Evolutionary conservation across 352 stramenopile genomes (phyloP).

Genomic region (Blastocystis sp.): DNA sequence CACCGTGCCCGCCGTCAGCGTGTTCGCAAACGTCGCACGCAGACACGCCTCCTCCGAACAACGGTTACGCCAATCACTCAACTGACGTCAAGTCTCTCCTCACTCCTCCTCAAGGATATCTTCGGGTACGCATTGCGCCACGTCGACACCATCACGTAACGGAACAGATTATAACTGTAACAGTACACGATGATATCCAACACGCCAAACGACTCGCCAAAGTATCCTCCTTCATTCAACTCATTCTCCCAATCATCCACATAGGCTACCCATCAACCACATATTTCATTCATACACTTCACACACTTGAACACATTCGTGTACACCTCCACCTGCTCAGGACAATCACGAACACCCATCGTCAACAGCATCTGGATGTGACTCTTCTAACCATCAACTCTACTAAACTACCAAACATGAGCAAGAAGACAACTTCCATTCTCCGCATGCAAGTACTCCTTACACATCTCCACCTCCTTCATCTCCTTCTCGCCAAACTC

Average conservation of each 20-base stretch:
- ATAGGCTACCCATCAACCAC: background rate
- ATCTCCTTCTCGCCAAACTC: background rate
- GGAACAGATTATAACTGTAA: conserved; percentile 39
- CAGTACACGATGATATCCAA: conserved; percentile 13
- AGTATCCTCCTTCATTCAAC: background rate
- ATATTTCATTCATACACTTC: background rate
- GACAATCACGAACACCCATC: conserved; percentile 45
- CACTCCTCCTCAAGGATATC: background rate
- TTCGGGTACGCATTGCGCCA: conserved; percentile 17
- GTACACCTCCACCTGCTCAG: conserved; percentile 46
- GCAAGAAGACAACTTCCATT: background rate
- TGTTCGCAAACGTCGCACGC: background rate
- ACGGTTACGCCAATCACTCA: background rate
- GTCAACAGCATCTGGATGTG: conserved; percentile 43
- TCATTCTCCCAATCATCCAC: conserved; percentile 19
- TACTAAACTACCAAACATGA: background rate
- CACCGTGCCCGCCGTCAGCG: background rate
- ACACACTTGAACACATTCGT: background rate
- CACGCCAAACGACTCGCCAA: background rate
- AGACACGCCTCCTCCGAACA: conserved; percentile 1
- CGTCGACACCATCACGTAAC: conserved; percentile 8
- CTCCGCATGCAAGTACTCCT: background rate
- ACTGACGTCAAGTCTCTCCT: background rate
- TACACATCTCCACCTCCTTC: background rate
- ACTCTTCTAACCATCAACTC: conserved; percentile 17